Percentiles rank a stretch among this genome's conserved stretches.
Conservation (phyloP, 2,329 filamentous ascomycete species). For the Pseudonectria buxi region DNA sequence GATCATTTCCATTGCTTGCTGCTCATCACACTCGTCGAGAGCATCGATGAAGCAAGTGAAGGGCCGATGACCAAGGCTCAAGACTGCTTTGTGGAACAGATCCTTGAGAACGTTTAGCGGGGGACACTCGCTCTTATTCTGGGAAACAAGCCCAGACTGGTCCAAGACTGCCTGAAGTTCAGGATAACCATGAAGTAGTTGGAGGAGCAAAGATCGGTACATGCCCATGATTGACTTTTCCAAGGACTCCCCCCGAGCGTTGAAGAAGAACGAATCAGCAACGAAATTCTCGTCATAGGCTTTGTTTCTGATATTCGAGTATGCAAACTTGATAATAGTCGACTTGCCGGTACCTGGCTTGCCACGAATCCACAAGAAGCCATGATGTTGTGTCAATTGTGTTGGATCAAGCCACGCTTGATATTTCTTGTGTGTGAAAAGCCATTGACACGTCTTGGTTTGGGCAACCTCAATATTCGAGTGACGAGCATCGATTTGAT, state of each 20-base stretch:
- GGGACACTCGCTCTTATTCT: constrained; percentile 8
- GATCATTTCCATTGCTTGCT: constrained; percentile 36
- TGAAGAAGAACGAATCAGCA: constrained; percentile 38
- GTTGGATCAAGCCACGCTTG: constrained; percentile 28
- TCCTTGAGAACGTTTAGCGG: constrained; percentile 12
- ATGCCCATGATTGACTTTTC: constrained; percentile 41
- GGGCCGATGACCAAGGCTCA: constrained; percentile 2
- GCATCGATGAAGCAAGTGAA: constrained; percentile 28
- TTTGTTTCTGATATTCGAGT: constrained; percentile 4
- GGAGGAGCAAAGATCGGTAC: constrained; percentile 41
- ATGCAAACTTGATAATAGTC: constrained; percentile 37
- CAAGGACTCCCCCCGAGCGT: constrained; percentile 35
- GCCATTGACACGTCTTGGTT: constrained; percentile 34
- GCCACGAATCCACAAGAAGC: constrained; percentile 42
- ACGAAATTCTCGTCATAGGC: constrained; percentile 5
- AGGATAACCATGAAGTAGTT: constrained; percentile 33
- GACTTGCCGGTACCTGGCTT: constrained; percentile 41
- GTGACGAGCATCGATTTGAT: constrained; percentile 31
- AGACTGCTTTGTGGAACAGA: constrained; percentile 16
- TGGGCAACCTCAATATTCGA: constrained; percentile 30
- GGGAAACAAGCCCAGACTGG: background rate
- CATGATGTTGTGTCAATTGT: constrained; percentile 21
- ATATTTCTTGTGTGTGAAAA: constrained; percentile 28
- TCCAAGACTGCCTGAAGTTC: constrained; percentile 29
- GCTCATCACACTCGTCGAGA: constrained; percentile 42